These are phyloP conservation scores for Coemansia nantahalensis DNA, from an alignment of 192 early-diverging fungal species.

Conservation along the genomic window DNA sequence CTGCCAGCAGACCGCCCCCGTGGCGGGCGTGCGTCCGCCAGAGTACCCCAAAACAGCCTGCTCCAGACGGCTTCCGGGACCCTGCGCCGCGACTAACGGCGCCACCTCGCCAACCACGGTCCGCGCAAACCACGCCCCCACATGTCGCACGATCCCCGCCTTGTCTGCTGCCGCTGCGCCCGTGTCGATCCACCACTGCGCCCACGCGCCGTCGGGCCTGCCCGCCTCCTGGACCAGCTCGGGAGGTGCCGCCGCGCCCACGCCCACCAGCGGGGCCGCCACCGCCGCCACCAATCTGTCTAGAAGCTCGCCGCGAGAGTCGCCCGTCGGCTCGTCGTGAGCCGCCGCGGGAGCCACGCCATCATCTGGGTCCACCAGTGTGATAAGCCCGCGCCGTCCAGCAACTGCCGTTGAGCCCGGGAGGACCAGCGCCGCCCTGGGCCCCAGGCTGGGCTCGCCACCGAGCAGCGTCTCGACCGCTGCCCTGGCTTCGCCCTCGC, in stretches of 20 bases:
- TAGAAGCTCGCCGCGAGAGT: neutral
- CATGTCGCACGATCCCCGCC: neutral
- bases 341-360: neutral
- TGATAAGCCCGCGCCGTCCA: no score
- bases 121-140: conserved; percentile 34
- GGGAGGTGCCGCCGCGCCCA: conserved; percentile 1
- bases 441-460: no score
- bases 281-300: conserved; percentile 11
- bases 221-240: neutral
- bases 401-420: no score
- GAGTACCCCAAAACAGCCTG: conserved; percentile 5
- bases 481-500: no score
- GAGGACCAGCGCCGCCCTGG: no score
- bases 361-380: no score
- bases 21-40: neutral
- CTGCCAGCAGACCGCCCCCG: neutral
- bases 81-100: neutral
- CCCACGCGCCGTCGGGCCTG: neutral
- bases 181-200: conserved; percentile 20
- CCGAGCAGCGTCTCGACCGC: no score
- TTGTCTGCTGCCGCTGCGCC: neutral
- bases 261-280: conserved; percentile 23
- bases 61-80: neutral
- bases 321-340: neutral
- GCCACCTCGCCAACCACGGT: conserved; percentile 13